Evolutionary conservation across 495 filamentous ascomycete genomes (phyloP).

Genomic region (Hypoxylon crocopeplum): DNA sequence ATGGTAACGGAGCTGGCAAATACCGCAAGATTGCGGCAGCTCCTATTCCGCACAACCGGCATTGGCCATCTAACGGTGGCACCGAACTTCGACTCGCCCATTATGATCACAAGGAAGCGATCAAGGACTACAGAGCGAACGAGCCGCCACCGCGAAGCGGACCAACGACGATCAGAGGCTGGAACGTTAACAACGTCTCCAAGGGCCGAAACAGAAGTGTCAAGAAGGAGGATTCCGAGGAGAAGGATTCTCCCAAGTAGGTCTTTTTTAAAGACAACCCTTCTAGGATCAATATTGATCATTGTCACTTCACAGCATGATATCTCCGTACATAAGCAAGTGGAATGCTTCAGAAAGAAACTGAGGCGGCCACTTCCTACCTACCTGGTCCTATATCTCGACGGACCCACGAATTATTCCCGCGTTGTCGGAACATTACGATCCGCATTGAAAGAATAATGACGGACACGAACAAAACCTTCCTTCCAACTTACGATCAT

Average conservation of each 20-base stretch:
- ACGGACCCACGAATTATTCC: background rate
- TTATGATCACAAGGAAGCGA: constrained; percentile 55
- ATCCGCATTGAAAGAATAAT: no score
- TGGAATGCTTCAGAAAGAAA: constrained; percentile 37
- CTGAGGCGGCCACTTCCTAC: constrained; percentile 1
- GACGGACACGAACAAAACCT: no score
- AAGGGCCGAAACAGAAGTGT: constrained; percentile 32
- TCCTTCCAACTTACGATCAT: background rate
- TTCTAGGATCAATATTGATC: constrained; percentile 23
- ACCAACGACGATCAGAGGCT: constrained; percentile 56
- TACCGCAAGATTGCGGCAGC: constrained; percentile 58
- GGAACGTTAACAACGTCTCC: constrained; percentile 55
- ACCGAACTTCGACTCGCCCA: constrained; percentile 54
- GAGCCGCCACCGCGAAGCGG: constrained; percentile 54
- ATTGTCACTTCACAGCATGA: constrained; percentile 31
- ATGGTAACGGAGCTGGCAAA: constrained; percentile 38
- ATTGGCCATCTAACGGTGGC: constrained; percentile 46
- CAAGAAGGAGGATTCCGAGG: constrained; percentile 41
- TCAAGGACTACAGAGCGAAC: constrained; percentile 53
- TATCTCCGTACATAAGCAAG: constrained; percentile 36
- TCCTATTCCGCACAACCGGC: constrained; percentile 53
- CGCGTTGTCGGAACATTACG: background rate
- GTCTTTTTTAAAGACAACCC: constrained; percentile 17
- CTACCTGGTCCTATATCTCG: background rate
- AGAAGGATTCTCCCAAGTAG: constrained; percentile 44